phyloP scores from a whole-genome alignment of 495 filamentous ascomycete genomes.

The Aspergillus cavernicola region DNA sequence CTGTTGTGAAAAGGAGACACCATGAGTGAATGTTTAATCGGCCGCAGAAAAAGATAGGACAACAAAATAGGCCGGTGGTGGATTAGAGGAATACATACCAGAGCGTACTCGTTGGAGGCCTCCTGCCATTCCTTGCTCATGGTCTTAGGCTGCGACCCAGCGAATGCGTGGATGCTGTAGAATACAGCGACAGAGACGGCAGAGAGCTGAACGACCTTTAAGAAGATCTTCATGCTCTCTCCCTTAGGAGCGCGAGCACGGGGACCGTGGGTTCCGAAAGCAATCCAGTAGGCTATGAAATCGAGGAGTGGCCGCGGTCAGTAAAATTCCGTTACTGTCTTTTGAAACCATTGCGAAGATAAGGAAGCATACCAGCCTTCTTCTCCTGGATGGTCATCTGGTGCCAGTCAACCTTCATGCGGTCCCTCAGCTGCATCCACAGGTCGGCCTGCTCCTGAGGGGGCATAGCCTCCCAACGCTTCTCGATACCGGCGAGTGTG shows the following conservation, averaged over 20 bases:
- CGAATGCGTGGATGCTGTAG: constrained; percentile 57
- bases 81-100: constrained; percentile 48
- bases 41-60: neutral
- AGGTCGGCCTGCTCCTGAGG: constrained; percentile 98
- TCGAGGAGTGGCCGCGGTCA: constrained; percentile 13
- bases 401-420: constrained; percentile 96
- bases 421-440: constrained; percentile 95
- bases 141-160: constrained; percentile 68
- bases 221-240: constrained; percentile 69
- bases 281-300: constrained; percentile 89
- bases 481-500: constrained; percentile 95
- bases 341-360: neutral
- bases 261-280: constrained; percentile 93
- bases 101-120: constrained; percentile 84
- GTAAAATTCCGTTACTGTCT: constrained; percentile 18
- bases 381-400: constrained; percentile 94
- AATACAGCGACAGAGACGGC: constrained; percentile 61
- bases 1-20: constrained; percentile 41
- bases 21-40: constrained; percentile 9
- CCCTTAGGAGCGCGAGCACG: constrained; percentile 76
- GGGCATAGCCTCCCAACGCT: constrained; percentile 96
- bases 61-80: neutral
- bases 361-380: constrained; percentile 82
- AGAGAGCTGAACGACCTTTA: constrained; percentile 64
- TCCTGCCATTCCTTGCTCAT: constrained; percentile 97